Evolutionary conservation across 2,329 filamentous ascomycete genomes (phyloP).

Genomic region (Botrytis squamosa): DNA sequence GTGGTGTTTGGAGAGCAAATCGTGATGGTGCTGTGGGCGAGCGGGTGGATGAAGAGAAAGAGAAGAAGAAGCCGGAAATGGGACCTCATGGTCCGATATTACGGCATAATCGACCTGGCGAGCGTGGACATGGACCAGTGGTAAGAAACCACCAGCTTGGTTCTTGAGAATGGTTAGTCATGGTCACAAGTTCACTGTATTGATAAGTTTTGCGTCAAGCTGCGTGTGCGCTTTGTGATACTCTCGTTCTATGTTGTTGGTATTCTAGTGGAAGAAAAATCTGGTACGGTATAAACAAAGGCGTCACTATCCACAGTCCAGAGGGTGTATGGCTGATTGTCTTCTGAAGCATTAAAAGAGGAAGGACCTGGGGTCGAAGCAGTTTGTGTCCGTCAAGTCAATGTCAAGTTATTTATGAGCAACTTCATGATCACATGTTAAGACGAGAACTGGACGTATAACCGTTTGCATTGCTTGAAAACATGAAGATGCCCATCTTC

Average conservation of each 20-base stretch:
- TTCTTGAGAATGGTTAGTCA: neutral
- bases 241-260: neutral
- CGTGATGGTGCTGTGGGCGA: conserved; percentile 58
- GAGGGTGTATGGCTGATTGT: neutral
- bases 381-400: neutral
- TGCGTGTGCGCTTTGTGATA: neutral
- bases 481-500: neutral
- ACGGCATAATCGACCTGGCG: conserved; percentile 28
- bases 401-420: neutral
- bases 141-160: conserved; percentile 22
- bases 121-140: conserved; percentile 36
- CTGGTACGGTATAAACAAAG: too few relatives aligned
- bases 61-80: conserved; percentile 16
- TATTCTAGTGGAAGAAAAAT: neutral
- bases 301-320: neutral
- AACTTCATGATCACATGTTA: neutral
- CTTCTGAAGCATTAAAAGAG: neutral
- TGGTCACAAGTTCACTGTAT: neutral
- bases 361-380: neutral
- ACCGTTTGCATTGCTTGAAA: neutral
- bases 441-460: neutral
- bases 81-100: conserved; percentile 32
- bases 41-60: conserved; percentile 24
- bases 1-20: conserved; percentile 83
- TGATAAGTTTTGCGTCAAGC: neutral